These are phyloP conservation scores for Aspergillus aculeatus DNA, from an alignment of 2,329 filamentous ascomycete genomes.

Conservation along the genomic window DNA sequence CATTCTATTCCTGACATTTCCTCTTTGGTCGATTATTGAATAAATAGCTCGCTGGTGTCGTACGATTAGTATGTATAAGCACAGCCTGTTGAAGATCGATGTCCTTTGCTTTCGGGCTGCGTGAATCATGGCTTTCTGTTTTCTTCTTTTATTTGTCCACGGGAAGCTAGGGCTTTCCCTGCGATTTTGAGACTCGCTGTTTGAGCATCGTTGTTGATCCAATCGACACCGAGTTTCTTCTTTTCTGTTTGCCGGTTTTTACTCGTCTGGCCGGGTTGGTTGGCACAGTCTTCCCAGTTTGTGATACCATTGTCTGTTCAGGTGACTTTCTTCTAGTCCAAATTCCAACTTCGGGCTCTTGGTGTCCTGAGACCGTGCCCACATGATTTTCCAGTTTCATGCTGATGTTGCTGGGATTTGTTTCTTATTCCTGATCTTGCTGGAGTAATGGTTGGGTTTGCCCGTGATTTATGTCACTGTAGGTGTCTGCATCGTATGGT, in stretches of 20 bases:
- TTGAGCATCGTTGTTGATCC: background rate
- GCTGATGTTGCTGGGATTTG: background rate
- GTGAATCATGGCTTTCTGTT: slow-evolving; percentile 13
- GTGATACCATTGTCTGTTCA: background rate
- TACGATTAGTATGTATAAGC: slow-evolving; percentile 25
- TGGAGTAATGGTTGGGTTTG: background rate
- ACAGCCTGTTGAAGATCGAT: slow-evolving; percentile 13
- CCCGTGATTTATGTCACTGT: background rate
- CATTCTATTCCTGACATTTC: slow-evolving; percentile 20
- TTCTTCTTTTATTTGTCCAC: slow-evolving; percentile 11
- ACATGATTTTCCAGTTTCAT: background rate
- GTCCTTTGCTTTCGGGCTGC: slow-evolving; percentile 13
- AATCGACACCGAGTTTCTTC: background rate
- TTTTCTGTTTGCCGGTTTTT: background rate
- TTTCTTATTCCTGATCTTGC: background rate
- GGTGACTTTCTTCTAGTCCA: background rate
- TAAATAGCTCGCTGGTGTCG: slow-evolving; percentile 24
- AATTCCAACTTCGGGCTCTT: background rate
- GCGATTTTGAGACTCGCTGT: background rate
- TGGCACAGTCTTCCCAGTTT: background rate
- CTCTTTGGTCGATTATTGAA: slow-evolving; percentile 21
- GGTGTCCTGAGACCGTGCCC: background rate
- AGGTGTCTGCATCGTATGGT: background rate
- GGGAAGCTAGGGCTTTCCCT: background rate
- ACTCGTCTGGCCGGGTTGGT: background rate